phyloP scores from a whole-genome alignment of 176 grass and related monocot genomes.

The Ensete glaucum region DNA sequence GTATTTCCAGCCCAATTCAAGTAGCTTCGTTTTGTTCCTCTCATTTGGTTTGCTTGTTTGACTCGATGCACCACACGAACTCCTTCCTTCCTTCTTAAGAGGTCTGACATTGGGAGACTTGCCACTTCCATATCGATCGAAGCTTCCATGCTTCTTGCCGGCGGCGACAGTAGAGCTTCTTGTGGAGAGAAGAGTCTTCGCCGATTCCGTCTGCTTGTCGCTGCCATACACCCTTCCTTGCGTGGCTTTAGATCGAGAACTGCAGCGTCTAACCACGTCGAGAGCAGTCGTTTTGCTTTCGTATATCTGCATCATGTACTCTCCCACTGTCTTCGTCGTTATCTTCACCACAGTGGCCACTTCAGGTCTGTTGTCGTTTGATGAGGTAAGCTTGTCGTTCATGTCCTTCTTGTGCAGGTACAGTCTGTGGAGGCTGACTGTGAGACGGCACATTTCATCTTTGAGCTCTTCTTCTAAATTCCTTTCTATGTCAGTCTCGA shows the following conservation, averaged over 20 bases:
- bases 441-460: slow-evolving; percentile 9
- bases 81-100: too few relatives aligned
- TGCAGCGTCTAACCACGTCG: slow-evolving; percentile 9
- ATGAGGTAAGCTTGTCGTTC: background rate
- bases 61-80: too few relatives aligned
- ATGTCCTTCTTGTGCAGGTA: slow-evolving; percentile 17
- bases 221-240: background rate
- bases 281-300: slow-evolving; percentile 3
- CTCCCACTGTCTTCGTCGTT: slow-evolving; percentile 17
- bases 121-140: too few relatives aligned
- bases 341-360: slow-evolving; percentile 16
- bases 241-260: slow-evolving; percentile 4
- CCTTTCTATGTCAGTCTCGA: slow-evolving; percentile 24
- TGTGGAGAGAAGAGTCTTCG: too few relatives aligned
- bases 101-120: too few relatives aligned
- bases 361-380: background rate
- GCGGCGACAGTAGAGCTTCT: too few relatives aligned
- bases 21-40: background rate
- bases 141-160: background rate
- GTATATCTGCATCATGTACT: slow-evolving; percentile 21
- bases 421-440: slow-evolving; percentile 21
- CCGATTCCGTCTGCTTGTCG: too few relatives aligned
- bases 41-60: background rate
- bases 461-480: slow-evolving; percentile 37
- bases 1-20: slow-evolving; percentile 6